Evolutionary conservation across 1,284 basidiomycete species (phyloP).

Genomic region (Malassezia sympodialis): DNA sequence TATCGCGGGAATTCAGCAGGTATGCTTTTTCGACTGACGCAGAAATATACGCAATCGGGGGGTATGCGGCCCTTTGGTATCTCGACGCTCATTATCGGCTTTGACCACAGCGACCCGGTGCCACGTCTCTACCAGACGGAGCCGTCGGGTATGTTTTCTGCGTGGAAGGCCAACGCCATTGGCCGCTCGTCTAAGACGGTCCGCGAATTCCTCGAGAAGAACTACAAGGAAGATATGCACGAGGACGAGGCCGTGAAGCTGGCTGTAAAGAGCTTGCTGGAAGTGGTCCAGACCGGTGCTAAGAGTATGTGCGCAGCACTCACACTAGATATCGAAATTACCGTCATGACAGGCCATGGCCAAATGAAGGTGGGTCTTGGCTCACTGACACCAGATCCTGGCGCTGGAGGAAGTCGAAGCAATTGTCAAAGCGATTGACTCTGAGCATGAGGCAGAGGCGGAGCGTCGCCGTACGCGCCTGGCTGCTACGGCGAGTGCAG

Average conservation of each 20-base stretch:
- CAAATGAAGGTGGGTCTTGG: conserved; percentile 24
- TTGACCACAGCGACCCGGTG: conserved; percentile 79
- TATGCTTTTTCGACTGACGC: conserved; percentile 45
- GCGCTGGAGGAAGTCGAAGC: conserved; percentile 41
- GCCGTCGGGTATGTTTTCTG: conserved; percentile 87
- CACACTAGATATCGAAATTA: conserved; percentile 40
- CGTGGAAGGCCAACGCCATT: conserved; percentile 99
- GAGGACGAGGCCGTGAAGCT: conserved; percentile 87
- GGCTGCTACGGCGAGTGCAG: conserved; percentile 43
- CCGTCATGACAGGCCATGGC: conserved; percentile 40
- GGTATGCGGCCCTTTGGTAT: conserved; percentile 97
- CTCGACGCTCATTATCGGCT: conserved; percentile 90
- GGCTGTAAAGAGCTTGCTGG: conserved; percentile 86
- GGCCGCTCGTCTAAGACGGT: conserved; percentile 97
- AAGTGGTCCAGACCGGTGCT: conserved; percentile 97
- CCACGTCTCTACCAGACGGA: conserved; percentile 94
- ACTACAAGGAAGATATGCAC: conserved; percentile 80
- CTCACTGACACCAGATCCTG: conserved; percentile 22
- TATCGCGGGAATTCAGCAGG: conserved; percentile 95
- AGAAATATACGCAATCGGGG: conserved; percentile 86
- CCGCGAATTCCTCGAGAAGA: conserved; percentile 96
- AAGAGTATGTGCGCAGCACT: conserved; percentile 56
- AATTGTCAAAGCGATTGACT: conserved; percentile 43
- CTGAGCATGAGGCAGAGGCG: conserved; percentile 45
- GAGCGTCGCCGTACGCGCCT: conserved; percentile 42